Evolutionary conservation across 768 basidiomycete species (phyloP).

Genomic region (Hortiboletus campestris): DNA sequence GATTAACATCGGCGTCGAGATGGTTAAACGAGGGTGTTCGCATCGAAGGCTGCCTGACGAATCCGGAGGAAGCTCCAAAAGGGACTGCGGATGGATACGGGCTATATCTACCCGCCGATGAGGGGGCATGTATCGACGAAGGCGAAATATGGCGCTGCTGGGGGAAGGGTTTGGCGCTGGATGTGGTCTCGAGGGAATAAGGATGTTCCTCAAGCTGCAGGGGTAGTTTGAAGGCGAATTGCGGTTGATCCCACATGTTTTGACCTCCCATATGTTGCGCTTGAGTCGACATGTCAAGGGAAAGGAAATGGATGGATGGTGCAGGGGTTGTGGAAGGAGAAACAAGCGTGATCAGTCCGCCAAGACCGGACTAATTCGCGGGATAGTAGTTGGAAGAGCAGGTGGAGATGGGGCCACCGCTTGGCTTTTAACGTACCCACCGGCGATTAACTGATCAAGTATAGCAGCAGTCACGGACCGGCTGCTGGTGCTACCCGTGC

Average conservation of each 20-base stretch:
- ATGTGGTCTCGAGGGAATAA: conserved; percentile 15
- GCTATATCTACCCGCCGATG: conserved; percentile 4
- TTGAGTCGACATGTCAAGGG: conserved; percentile 24
- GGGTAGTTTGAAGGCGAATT: conserved; percentile 14
- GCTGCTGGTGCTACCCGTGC: conserved; percentile 4
- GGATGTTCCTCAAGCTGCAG: conserved; percentile 31
- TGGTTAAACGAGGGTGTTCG: conserved; percentile 10
- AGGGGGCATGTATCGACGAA: not conserved
- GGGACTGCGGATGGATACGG: conserved; percentile 14
- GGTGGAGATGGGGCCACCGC: not conserved
- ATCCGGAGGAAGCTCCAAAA: conserved; percentile 10
- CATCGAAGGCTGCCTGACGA: conserved; percentile 10
- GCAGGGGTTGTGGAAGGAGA: not conserved
- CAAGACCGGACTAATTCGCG: not conserved
- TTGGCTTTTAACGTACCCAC: conserved; percentile 13
- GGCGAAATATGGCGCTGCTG: conserved; percentile 15
- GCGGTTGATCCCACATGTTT: conserved; percentile 18
- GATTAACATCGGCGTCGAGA: conserved; percentile 2
- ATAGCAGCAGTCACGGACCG: conserved; percentile 4
- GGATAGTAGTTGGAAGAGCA: not conserved
- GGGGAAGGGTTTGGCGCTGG: not conserved
- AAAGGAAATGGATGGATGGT: not conserved
- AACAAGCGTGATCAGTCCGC: conserved; percentile 3
- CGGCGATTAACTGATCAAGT: not conserved
- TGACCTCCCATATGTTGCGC: conserved; percentile 10